Percentiles rank a stretch among this genome's conserved stretches.
phyloP scores from a whole-genome alignment of 352 stramenopile genomes.

The Blastocystis sp. region DNA sequence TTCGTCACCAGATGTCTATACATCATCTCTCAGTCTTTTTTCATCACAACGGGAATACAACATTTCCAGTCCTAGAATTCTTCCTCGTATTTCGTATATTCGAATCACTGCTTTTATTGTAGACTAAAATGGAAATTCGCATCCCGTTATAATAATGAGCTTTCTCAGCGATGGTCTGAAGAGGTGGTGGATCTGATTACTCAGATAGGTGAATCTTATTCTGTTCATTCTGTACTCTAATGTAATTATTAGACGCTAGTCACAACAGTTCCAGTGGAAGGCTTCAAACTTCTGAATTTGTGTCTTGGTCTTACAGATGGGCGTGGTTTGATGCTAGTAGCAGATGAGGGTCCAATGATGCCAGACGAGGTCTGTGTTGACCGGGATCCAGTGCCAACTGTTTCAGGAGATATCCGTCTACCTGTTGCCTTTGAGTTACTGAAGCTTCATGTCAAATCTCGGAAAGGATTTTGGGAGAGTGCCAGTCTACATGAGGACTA shows the following conservation, averaged over 20 bases:
- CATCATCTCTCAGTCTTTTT: neutral
- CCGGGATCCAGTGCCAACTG: neutral
- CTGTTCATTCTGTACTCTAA: neutral
- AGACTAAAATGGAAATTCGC: slow-evolving; percentile 20
- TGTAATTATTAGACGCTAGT: neutral
- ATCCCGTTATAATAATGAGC: neutral
- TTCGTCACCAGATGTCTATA: neutral
- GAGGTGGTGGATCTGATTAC: neutral
- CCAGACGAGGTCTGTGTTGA: slow-evolving; percentile 6
- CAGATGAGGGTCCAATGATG: neutral
- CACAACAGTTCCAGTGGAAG: neutral
- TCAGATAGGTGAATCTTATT: neutral
- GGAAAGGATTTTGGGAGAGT: neutral
- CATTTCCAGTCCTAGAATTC: neutral
- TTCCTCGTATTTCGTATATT: neutral
- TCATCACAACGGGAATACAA: slow-evolving; percentile 36
- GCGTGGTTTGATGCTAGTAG: neutral
- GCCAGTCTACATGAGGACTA: neutral
- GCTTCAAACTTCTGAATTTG: neutral
- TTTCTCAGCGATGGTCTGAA: no score
- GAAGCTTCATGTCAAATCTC: neutral
- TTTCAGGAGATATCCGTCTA: neutral
- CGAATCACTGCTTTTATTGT: neutral
- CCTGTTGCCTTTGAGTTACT: slow-evolving; percentile 21
- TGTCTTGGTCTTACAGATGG: neutral